Base-by-base conservation (phyloP, 1,139 yeast genomes). In the Pichia sp. region DNA sequence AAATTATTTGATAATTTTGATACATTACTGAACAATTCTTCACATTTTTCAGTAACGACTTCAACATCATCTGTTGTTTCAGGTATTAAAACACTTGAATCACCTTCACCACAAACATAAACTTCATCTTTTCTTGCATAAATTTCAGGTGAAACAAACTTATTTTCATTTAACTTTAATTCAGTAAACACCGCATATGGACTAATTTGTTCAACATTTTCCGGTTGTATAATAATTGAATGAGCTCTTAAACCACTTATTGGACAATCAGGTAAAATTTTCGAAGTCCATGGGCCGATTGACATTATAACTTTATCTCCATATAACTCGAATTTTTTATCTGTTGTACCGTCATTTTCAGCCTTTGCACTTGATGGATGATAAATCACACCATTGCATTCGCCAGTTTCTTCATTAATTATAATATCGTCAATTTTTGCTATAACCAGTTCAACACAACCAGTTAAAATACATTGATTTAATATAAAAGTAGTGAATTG, bases 41-140 rank as follows among this genome's bases (percentile, higher is more conserved):
- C 96, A 73, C 98, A 93, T 67, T 88, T 87, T 48, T 85, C 87
- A 53, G 84, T 79, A 44, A 88, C 90, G 36, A 91, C 95, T 67
- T 86, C 90, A 31, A 93, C 96, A 60, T 90, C 96, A 65, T 89
- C 96, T 0, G 96, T 87, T 0, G 96, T 86, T 63, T 89, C 97
- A 1, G 99, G 99, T 42, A 93, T 81, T 52, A 88, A 91, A 33
- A 87, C 96, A 9, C 86, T 77, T 1, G 93, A 84, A 65, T 91
- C 97, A 44, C 97, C 96, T 69, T 93, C 99, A 47, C 99, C 99
- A 71, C 99, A 93, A 1, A 93, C 95, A 63, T 91, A 93, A 36
- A 93, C 96, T 69, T 93, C 99, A 69, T 93, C 97, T 64, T 83
- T 84, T 65, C 99, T 80, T 11, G 99, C 96, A 67, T 93, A 93